Evolutionary conservation across 306 rosid genomes (phyloP).

Genomic region (Quercus rubra): DNA sequence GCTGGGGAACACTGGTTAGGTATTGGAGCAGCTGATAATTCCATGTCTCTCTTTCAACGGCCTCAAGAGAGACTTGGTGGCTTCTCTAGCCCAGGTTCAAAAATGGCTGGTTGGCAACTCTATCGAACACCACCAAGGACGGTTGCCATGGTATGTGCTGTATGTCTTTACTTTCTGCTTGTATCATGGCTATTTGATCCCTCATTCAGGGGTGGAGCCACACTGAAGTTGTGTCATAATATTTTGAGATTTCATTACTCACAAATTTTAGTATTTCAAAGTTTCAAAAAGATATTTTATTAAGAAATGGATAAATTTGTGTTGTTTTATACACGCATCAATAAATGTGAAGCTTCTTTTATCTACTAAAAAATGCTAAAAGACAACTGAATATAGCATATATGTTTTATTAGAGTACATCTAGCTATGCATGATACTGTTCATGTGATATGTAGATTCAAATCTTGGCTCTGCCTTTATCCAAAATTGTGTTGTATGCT

Average conservation of each 20-base stretch:
- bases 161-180: constrained; percentile 1
- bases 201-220: not conserved
- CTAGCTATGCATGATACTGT: no score
- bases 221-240: not conserved
- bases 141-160: constrained; percentile 73
- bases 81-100: constrained; percentile 70
- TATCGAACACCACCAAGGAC: constrained; percentile 94
- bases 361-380: no score
- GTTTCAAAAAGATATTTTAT: not conserved
- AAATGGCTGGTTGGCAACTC: constrained; percentile 94
- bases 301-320: not conserved
- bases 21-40: constrained; percentile 97
- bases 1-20: constrained; percentile 99
- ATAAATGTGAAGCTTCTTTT: not conserved
- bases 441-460: no score
- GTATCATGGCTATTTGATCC: not conserved
- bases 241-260: not conserved
- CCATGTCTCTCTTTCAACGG: constrained; percentile 93
- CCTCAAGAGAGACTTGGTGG: constrained; percentile 97
- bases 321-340: not conserved
- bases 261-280: not conserved
- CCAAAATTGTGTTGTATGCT: no score
- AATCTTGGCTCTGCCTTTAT: no score
- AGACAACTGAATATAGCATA: no score
- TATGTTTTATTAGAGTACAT: no score